Conservation (phyloP, 495 filamentous ascomycete species). For the Trichoderma parareesei region DNA sequence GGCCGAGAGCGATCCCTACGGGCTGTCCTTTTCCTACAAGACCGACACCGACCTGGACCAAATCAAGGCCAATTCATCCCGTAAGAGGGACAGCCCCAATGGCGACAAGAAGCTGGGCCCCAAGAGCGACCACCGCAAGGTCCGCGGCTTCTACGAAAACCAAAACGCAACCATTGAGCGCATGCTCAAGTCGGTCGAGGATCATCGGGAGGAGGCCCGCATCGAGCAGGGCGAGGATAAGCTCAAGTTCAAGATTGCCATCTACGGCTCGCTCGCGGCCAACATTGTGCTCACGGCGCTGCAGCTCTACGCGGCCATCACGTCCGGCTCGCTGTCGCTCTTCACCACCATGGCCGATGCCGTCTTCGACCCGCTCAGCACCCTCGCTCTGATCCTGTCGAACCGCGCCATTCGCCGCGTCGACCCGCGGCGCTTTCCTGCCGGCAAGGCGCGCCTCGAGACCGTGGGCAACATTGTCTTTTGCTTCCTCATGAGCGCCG, state of each 20-base stretch:
- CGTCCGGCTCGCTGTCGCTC: constrained; percentile 81
- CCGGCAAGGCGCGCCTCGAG: constrained; percentile 90
- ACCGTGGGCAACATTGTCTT: constrained; percentile 95
- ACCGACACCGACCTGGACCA: constrained; percentile 64
- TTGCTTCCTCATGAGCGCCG: constrained; percentile 91
- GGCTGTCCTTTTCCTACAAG: constrained; percentile 72
- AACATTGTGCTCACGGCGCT: constrained; percentile 72
- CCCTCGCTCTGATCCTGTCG: constrained; percentile 78
- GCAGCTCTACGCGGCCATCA: constrained; percentile 82
- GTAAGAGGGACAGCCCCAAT: constrained; percentile 52
- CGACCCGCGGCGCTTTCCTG: constrained; percentile 83
- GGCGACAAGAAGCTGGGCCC: constrained; percentile 27
- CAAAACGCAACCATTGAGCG: constrained; percentile 93
- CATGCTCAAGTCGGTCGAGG: constrained; percentile 85
- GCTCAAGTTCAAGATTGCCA: constrained; percentile 78
- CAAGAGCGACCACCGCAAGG: constrained; percentile 44
- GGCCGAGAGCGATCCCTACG: constrained; percentile 67
- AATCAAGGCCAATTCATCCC: constrained; percentile 75
- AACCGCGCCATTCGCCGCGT: constrained; percentile 84
- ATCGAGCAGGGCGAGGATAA: constrained; percentile 74
- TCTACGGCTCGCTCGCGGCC: constrained; percentile 80
- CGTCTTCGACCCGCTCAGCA: constrained; percentile 89
- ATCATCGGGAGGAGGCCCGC: constrained; percentile 73
- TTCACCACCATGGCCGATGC: constrained; percentile 98
- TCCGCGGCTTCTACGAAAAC: constrained; percentile 78